Evolutionary conservation across 495 filamentous ascomycete species (phyloP).

Genomic region (Saxophila tyrrhenica): DNA sequence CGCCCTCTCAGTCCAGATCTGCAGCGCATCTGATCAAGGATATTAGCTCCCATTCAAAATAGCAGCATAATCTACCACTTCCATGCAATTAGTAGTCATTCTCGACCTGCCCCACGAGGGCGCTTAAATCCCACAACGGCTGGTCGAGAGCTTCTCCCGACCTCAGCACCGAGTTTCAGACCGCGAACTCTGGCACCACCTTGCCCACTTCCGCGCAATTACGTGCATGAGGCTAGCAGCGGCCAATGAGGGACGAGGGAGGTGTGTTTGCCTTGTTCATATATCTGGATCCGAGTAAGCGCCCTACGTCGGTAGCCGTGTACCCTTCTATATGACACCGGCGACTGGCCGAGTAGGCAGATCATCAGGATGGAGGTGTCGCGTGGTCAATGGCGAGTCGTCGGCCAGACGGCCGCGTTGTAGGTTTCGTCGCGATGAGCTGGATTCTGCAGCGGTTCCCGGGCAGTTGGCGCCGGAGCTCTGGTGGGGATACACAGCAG

Average conservation of each 20-base stretch:
- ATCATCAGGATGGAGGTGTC: too few species aligned
- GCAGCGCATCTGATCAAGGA: neutral
- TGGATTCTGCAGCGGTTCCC: neutral
- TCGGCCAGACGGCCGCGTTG: neutral
- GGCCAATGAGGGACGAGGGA: neutral
- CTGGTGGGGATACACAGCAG: neutral
- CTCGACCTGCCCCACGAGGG: neutral
- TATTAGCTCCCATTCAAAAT: neutral
- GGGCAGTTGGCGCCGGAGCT: neutral
- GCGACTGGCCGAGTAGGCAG: too few species aligned
- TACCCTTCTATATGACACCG: too few species aligned
- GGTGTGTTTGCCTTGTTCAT: neutral
- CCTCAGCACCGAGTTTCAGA: neutral
- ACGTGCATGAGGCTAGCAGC: neutral
- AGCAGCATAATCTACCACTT: neutral
- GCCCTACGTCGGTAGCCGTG: neutral
- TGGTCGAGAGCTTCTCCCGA: neutral
- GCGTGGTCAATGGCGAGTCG: neutral
- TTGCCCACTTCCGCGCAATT: neutral
- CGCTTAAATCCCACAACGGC: neutral
- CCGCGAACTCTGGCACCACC: neutral
- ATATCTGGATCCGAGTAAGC: neutral
- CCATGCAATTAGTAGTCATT: neutral
- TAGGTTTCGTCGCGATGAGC: neutral
- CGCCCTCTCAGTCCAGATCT: neutral